Evolutionary conservation across 208 protist genomes (phyloP), one percentile per base, ranked within the genome.

Genomic region (Trypanosoma grayi): DNA sequence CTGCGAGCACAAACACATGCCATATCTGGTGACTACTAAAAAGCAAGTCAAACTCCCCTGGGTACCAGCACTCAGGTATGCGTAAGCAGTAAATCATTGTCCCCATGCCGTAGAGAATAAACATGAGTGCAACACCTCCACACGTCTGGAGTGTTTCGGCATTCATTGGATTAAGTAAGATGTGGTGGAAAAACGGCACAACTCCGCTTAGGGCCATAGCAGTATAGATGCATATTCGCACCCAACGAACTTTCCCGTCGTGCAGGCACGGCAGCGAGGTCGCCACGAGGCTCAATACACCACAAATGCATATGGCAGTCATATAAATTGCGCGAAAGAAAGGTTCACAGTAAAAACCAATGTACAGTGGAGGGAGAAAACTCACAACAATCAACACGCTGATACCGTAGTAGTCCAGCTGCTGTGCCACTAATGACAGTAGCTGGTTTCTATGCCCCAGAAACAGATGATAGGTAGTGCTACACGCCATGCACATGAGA

Each of bases 11-110:
- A 58, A 84, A 83, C 14, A 73, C 57, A 44, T 88, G 78, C 82
- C 82, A 88, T 20, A 88, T 50, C 46, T 88, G 72, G 40, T 88
- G 82, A 41, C 68, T 76, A 13, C 53, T 74, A 40, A 85, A 39
- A 48, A 73, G 65, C 14, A 60, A 48, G 63, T 88, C 82, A 63
- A 85, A 88, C 13, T 73, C 24, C 18, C 77, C 74, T 11, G 82
- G 82, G 24, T 69, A 85, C 40, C 40, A 50, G 2, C 57, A 40
- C 46, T 85, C 78, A n/a, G 78, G 82, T 16, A 88, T 60, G 37
- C 55, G 57, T n/a, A 52, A 57, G 10, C 71, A 22, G 69, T 85
- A 88, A 28, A 88, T 73, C n/a, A 81, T 33, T 7, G 79, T 60
- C 7, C 82, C 82, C 4, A 66, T 25, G n/a, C 50, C 46, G 59